Evolutionary conservation across 306 rosid species (phyloP), one percentile per base, ranked within the genome.

Genomic region (Cicer yamashitae): DNA sequence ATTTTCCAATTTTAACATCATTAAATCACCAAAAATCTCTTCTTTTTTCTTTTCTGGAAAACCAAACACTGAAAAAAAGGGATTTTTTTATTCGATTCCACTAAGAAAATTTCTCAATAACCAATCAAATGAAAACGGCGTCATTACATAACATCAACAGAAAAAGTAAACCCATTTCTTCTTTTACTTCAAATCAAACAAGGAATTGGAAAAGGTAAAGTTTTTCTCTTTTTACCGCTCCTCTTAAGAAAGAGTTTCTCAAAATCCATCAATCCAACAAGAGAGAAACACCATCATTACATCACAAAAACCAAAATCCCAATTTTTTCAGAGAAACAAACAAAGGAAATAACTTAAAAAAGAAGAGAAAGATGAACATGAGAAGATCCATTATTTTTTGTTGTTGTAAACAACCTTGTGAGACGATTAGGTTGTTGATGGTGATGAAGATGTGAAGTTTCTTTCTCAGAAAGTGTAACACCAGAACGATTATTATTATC

Each of bases 341-440:
- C 6, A 25, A 15, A 2, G 14, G 43, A 30, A 10, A 10, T 1
- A 37, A 5, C 37, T 10, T 5, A 25, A 6, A 54, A 17, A 37
- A 0, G 44, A 50, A 22, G 13, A 47, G 22, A 17, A 8, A 38
- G 70, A 53, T 4, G 46, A 54, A 20, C 20, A 39, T 46, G 56
- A 59, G 10, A 14, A 80, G 37, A 77, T 65, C 73, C 38, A 3
- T 41, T 1, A 14, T 10, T 66, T 5, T 58, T 6, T 56, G 78
- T 6, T 56, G 41, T 57, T 18, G 74, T 73, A 0, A 25, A 73
- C 66, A 50, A 91, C 96, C 94, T 91, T 64, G 85, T 84, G 69
- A 89, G 80, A 61, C 89, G 91, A 87, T 86, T 86, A 10, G 90
- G 82, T 51, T 69, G 84, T 40, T 72, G 83, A 10, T 75, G 84